Evolutionary conservation across 331 rosid species (phyloP), one percentile per base, ranked within the genome.

Genomic region (Erythrophleum ivorense): DNA sequence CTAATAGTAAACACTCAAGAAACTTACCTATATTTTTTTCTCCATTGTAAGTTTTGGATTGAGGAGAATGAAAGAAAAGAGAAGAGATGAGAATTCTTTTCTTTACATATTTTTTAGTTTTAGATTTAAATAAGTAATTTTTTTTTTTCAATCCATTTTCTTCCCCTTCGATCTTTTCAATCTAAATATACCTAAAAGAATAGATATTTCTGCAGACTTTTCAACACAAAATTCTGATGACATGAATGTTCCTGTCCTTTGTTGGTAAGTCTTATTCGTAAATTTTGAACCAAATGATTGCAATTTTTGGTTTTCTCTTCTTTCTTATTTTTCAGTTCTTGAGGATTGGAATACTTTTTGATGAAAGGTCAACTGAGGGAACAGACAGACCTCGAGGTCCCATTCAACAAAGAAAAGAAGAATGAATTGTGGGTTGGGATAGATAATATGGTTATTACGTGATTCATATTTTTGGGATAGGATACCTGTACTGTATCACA

Each of bases 381-480:
- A 6, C 77, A 52, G 55, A 66, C 85, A 55, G 75, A 55, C 54
- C 19, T 11, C 41, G 4, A 34, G n/a, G 41, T 75, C 80, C 5
- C 85, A 18, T 76, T 68, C 72, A 41, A 33, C n/a, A 57, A 55
- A 75, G 64, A 13, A 45, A 54, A 67, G 80, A 67, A 67, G 58
- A 68, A 57, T 43, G 64, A 43, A 67, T 57, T 10, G 54, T 75
- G 24, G 81, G 33, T 46, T 67, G 53, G 53, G 71, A 75, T 82
- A 40, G 19, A 43, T 12, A 9, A 5, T 45, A 34, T 33, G 21
- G 70, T 34, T 7, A 43, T 33, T 31, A n/a, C 45, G 58, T 18
- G 58, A 55, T 70, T 76, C 40, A 15, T 45, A 52, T 76, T 12
- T 18, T 12, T 57, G 31, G 43, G 34, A 58, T 76, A 41, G 71